Evolutionary conservation across 2,329 filamentous ascomycete genomes (phyloP).

Genomic region (Claviceps fusiformis): DNA sequence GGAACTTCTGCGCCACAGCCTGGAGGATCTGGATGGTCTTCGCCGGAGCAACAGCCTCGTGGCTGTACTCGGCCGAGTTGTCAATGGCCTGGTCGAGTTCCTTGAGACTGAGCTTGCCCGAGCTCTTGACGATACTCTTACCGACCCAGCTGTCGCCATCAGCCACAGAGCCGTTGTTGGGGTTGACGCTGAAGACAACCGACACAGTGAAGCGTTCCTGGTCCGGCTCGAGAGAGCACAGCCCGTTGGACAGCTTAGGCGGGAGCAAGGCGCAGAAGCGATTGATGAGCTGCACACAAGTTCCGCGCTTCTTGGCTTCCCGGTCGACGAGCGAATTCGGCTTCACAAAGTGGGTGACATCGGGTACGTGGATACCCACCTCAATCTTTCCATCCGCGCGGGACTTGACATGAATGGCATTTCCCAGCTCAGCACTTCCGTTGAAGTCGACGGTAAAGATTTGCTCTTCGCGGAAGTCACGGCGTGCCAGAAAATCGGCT

Average conservation of each 20-base stretch:
- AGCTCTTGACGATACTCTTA: constrained; percentile 85
- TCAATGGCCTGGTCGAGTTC: constrained; percentile 74
- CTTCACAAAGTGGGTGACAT: constrained; percentile 95
- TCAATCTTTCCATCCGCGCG: constrained; percentile 76
- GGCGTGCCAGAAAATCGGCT: constrained; percentile 55
- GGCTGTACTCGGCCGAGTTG: constrained; percentile 46
- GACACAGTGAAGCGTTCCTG: constrained; percentile 84
- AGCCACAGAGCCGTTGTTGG: constrained; percentile 60
- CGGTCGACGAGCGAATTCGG: constrained; percentile 88
- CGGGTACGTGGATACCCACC: constrained; percentile 87
- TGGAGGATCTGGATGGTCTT: constrained; percentile 74
- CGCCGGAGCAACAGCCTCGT: constrained; percentile 51
- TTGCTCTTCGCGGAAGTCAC: constrained; percentile 79
- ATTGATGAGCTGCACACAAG: constrained; percentile 88
- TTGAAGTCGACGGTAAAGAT: constrained; percentile 89
- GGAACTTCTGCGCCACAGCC: constrained; percentile 77
- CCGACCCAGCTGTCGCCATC: constrained; percentile 91
- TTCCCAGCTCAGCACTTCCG: constrained; percentile 75
- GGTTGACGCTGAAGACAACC: constrained; percentile 83
- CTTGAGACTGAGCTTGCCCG: constrained; percentile 69
- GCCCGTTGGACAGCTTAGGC: constrained; percentile 67
- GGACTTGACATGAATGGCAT: constrained; percentile 83
- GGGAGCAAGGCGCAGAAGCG: constrained; percentile 79
- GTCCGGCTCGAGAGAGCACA: constrained; percentile 78
- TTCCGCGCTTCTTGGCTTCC: constrained; percentile 95